phyloP scores from a whole-genome alignment of 2,329 filamentous ascomycete genomes.

The Diatrype stigma region DNA sequence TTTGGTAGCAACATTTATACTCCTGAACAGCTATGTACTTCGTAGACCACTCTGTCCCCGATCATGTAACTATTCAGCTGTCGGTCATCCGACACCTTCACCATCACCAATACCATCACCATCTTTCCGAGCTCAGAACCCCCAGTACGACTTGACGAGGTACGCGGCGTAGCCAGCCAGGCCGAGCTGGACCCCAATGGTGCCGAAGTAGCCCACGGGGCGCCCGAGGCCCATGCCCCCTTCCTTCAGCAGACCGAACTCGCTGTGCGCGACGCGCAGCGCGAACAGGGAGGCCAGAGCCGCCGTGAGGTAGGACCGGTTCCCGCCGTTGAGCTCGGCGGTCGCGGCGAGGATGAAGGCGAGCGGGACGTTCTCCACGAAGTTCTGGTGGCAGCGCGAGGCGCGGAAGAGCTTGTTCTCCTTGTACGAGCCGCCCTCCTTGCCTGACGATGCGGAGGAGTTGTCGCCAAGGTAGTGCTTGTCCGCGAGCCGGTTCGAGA shows the following conservation, averaged over 20 bases:
- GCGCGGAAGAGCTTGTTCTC: conserved; percentile 22
- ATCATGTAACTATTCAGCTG: not conserved
- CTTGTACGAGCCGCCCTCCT: conserved; percentile 5
- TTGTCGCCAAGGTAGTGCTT: conserved; percentile 24
- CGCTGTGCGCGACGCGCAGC: conserved; percentile 24
- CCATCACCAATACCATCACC: no score
- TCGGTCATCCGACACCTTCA: not conserved
- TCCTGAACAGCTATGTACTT: no score
- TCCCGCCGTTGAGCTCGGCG: conserved; percentile 29
- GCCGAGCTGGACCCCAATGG: conserved; percentile 18
- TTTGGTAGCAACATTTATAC: no score
- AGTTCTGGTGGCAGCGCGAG: conserved; percentile 25
- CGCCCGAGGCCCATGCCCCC: conserved; percentile 20
- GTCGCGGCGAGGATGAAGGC: conserved; percentile 25
- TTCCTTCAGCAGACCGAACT: conserved; percentile 20
- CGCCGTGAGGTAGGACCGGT: conserved; percentile 18
- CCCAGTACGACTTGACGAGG: conserved; percentile 22
- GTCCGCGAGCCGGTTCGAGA: conserved; percentile 19
- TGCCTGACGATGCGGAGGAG: no score
- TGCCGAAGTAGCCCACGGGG: conserved; percentile 26
- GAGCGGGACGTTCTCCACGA: conserved; percentile 28
- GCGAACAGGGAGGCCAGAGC: conserved; percentile 22
- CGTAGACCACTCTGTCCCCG: not conserved
- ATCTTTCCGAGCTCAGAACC: conserved; percentile 10
- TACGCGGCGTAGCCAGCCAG: conserved; percentile 26